Percentiles rank a stretch among this genome's conserved stretches.
Evolutionary conservation across 768 basidiomycete genomes (phyloP).

Genomic region (Nidularia sp.): DNA sequence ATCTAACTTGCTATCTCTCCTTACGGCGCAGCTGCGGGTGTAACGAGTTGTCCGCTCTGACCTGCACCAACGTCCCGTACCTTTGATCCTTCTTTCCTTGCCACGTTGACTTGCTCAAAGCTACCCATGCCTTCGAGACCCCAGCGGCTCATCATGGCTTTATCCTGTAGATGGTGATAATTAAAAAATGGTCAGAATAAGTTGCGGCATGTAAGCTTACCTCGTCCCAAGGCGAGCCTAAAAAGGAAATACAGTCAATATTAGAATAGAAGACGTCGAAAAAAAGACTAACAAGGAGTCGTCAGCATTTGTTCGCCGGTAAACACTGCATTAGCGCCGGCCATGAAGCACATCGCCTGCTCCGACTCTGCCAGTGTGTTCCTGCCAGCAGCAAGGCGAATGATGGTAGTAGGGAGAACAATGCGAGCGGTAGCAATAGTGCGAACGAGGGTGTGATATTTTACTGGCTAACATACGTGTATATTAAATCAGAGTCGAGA

Average conservation of each 20-base stretch:
- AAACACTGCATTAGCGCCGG: slow-evolving; percentile 96
- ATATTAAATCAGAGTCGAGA: neutral
- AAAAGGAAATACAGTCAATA: slow-evolving; percentile 1
- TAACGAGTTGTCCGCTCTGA: too few relatives aligned
- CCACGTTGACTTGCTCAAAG: slow-evolving; percentile 72
- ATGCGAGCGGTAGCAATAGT: slow-evolving; percentile 95
- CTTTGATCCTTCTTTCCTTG: slow-evolving; percentile 47
- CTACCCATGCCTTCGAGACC: slow-evolving; percentile 88
- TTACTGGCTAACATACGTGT: slow-evolving; percentile 55
- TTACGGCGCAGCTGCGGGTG: too few relatives aligned
- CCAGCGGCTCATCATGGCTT: slow-evolving; percentile 91
- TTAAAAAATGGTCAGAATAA: neutral
- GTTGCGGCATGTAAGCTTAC: slow-evolving; percentile 25
- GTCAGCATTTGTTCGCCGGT: slow-evolving; percentile 99
- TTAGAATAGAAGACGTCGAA: neutral
- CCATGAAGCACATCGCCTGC: slow-evolving; percentile 98
- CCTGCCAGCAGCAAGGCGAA: slow-evolving; percentile 91
- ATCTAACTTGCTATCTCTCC: too few relatives aligned
- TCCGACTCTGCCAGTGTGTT: slow-evolving; percentile 86
- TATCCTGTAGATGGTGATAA: slow-evolving; percentile 50
- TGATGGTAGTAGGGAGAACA: slow-evolving; percentile 88
- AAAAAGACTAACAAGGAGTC: slow-evolving; percentile 73
- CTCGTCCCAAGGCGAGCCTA: slow-evolving; percentile 94
- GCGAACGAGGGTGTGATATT: slow-evolving; percentile 80
- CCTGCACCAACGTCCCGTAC: too few relatives aligned